phyloP scores from a whole-genome alignment of 257 asterid genomes.

The Petunia secreta region DNA sequence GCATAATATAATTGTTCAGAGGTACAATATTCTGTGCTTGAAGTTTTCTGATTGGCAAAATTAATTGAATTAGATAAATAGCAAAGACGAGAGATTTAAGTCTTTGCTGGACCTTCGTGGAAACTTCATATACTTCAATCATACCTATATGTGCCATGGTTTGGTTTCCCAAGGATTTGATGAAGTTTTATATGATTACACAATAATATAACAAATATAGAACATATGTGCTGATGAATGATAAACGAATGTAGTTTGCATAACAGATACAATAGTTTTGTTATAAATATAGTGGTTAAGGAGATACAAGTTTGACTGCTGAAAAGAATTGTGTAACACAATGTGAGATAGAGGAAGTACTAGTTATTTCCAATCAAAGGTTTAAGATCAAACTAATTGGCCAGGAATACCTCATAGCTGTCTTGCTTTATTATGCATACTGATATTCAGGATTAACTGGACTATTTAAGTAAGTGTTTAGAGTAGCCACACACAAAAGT shows the following conservation, averaged over 20 bases:
- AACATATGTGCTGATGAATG: background rate
- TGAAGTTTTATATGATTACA: background rate
- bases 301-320: background rate
- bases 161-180: background rate
- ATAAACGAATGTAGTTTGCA: background rate
- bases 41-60: background rate
- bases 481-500: too few species aligned
- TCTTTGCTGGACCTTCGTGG: constrained; percentile 22
- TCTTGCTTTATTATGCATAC: background rate
- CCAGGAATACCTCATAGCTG: background rate
- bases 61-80: background rate
- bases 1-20: too few species aligned
- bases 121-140: background rate
- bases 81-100: background rate
- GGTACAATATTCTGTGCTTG: background rate
- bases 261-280: background rate
- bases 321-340: background rate
- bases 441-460: constrained; percentile 18
- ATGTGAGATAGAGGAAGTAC: background rate
- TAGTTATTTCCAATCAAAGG: constrained; percentile 6
- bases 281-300: background rate
- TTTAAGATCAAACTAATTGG: background rate
- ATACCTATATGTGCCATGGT: background rate
- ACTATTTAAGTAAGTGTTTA: background rate
- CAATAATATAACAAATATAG: background rate